Conservation (phyloP, 164 flowering plant genomes). For the Sextonia rubra region DNA sequence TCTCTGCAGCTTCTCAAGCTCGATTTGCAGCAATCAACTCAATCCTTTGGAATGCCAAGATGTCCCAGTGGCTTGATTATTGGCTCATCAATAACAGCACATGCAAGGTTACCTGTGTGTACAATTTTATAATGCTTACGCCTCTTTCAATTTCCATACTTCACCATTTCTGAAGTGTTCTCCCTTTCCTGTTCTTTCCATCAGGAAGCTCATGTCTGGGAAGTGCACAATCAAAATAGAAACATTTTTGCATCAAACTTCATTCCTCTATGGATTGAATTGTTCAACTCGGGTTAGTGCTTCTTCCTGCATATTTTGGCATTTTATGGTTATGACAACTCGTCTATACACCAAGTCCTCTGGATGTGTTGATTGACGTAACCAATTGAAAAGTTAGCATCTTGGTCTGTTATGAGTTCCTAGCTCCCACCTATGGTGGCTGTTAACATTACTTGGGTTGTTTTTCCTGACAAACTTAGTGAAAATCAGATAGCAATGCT, state of each 20-base stretch:
- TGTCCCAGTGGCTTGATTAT: conserved; percentile 89
- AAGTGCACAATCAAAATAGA: conserved; percentile 54
- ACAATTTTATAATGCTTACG: neutral
- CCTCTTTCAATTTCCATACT: neutral
- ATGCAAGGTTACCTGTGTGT: conserved; percentile 28
- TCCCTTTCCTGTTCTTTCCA: conserved; percentile 3
- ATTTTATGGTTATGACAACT: neutral
- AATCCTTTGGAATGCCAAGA: conserved; percentile 69
- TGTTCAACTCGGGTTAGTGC: conserved; percentile 58
- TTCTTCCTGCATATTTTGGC: neutral
- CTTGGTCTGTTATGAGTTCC: too few species aligned
- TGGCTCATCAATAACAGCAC: conserved; percentile 40
- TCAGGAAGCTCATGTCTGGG: conserved; percentile 54
- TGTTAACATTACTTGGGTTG: neutral
- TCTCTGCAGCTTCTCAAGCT: conserved; percentile 47
- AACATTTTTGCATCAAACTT: conserved; percentile 78
- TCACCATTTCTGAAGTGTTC: neutral
- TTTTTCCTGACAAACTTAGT: neutral
- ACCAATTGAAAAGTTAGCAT: too few species aligned
- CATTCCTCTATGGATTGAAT: conserved; percentile 70
- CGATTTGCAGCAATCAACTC: conserved; percentile 51
- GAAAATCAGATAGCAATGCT: neutral
- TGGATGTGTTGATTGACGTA: too few species aligned
- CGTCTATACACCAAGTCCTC: neutral
- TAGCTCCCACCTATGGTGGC: neutral